phyloP scores from a whole-genome alignment of 2,329 filamentous ascomycete species.

The Exophiala mesophila region DNA sequence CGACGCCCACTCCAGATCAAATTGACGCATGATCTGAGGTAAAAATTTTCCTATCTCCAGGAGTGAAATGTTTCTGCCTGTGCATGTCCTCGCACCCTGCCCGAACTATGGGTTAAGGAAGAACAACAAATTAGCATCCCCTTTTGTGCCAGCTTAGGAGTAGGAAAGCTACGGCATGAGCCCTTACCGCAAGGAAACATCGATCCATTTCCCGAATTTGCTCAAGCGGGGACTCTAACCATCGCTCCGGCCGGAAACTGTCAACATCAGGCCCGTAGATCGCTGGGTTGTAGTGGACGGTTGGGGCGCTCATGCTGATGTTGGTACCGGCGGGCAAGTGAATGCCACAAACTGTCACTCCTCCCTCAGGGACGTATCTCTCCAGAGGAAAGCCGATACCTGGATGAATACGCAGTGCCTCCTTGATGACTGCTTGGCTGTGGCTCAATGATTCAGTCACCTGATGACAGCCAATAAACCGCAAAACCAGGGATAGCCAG shows the following conservation, averaged over 20 bases:
- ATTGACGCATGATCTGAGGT: too few species aligned
- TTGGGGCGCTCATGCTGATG: constrained; percentile 6
- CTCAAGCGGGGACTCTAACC: constrained; percentile 35
- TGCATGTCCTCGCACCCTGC: not conserved
- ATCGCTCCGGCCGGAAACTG: constrained; percentile 19
- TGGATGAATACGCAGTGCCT: constrained; percentile 45
- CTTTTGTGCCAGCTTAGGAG: too few species aligned
- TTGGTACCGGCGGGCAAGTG: constrained; percentile 28
- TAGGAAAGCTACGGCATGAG: too few species aligned
- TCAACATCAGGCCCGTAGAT: constrained; percentile 22
- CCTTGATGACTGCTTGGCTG: constrained; percentile 41
- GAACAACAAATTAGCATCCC: too few species aligned
- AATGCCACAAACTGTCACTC: constrained; percentile 24
- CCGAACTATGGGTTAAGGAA: too few species aligned
- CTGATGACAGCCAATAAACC: too few species aligned
- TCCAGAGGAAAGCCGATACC: constrained; percentile 31
- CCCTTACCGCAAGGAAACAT: constrained; percentile 24
- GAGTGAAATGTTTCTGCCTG: not conserved
- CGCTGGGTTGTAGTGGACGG: constrained; percentile 12
- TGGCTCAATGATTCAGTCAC: too few species aligned
- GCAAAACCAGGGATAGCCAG: too few species aligned
- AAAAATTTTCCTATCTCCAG: too few species aligned
- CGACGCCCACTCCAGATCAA: constrained; percentile 14
- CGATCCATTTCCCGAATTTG: constrained; percentile 20
- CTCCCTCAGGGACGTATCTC: constrained; percentile 47